Percentiles rank a stretch among this genome's conserved stretches.
phyloP scores from a whole-genome alignment of 2,329 filamentous ascomycete genomes.

The Penicillium verrucosum region DNA sequence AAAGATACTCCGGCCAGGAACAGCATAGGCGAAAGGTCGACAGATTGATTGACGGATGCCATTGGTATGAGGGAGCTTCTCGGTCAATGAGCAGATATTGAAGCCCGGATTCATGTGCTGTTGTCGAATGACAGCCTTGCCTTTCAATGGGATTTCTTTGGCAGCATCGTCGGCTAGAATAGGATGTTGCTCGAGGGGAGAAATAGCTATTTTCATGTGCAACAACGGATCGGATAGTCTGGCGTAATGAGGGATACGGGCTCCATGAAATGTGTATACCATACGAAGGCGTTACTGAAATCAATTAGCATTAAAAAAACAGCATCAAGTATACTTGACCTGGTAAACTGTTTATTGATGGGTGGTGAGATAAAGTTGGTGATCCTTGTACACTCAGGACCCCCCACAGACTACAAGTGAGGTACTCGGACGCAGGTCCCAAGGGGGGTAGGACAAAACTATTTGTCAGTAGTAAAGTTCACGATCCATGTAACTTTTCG shows the following conservation, averaged over 20 bases:
- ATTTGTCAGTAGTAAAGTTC: constrained; percentile 11
- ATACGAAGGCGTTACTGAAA: neutral
- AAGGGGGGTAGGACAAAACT: constrained; percentile 10
- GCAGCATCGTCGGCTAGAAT: neutral
- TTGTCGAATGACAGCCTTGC: neutral
- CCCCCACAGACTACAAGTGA: neutral
- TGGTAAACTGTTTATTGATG: neutral
- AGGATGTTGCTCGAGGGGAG: neutral
- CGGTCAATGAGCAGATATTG: neutral
- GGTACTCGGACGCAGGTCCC: neutral
- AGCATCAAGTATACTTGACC: neutral
- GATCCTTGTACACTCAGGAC: neutral
- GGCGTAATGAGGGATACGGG: neutral
- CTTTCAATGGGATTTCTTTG: neutral
- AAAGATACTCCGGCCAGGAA: neutral
- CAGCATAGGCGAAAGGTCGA: too few relatives aligned
- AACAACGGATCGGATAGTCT: neutral
- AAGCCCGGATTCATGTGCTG: too few relatives aligned
- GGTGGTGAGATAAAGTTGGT: neutral
- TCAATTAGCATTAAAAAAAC: neutral
- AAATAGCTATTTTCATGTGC: neutral
- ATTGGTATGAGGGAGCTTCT: neutral
- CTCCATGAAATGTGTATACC: constrained; percentile 6
- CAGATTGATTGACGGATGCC: neutral
- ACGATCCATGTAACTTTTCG: constrained; percentile 16